These are phyloP conservation scores for Venturia oleaginea DNA, from an alignment of 2,329 filamentous ascomycete genomes.

Conservation along the genomic window DNA sequence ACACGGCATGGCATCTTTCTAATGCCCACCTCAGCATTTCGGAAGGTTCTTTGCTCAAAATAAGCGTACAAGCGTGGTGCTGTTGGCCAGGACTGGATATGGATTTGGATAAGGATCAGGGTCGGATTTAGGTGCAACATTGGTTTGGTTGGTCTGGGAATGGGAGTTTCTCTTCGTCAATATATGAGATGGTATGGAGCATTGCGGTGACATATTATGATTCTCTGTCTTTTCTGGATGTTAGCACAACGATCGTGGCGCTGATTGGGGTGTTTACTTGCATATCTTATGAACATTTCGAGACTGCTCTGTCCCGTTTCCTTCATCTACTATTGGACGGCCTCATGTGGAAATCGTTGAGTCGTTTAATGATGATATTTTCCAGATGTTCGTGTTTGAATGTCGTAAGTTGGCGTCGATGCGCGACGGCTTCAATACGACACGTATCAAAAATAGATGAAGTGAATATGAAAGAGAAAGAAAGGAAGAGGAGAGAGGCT, in stretches of 20 bases:
- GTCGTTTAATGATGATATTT: no score
- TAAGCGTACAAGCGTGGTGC: neutral
- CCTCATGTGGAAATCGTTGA: no score
- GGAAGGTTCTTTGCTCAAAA: neutral
- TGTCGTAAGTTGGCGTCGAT: no score
- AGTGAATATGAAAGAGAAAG: no score
- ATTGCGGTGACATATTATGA: neutral
- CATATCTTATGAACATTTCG: neutral
- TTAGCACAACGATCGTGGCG: neutral
- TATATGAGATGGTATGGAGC: neutral
- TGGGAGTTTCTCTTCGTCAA: neutral
- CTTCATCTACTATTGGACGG: neutral
- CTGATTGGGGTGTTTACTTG: neutral
- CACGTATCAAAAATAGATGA: no score
- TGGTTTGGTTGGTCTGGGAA: no score
- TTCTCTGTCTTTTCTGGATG: neutral
- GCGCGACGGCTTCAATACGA: no score
- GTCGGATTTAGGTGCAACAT: no score
- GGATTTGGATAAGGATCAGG: no score
- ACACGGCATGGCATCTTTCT: neutral
- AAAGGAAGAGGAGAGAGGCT: no score
- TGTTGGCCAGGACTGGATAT: neutral
- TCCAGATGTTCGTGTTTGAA: no score
- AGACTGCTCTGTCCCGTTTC: neutral
- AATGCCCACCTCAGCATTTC: neutral